Percentiles rank a stretch among this genome's conserved stretches.
These are phyloP conservation scores for Dendrobium nobile DNA, from an alignment of 106 monocot species.

Conservation along the genomic window DNA sequence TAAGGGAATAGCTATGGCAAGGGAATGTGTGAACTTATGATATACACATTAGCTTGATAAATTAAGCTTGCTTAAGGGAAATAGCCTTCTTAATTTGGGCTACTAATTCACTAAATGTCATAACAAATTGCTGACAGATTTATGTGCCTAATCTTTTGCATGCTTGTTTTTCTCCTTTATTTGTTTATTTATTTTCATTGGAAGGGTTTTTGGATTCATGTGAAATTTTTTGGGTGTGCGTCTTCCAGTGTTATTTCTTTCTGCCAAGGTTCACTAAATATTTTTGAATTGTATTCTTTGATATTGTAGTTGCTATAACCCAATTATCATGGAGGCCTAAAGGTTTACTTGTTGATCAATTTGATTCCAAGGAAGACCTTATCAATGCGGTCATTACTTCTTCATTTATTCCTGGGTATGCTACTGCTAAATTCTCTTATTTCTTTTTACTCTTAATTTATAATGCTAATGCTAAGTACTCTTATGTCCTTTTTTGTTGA, in stretches of 20 bases:
- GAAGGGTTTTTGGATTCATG: neutral
- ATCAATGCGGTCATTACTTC: constrained; percentile 90
- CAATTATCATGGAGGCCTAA: constrained; percentile 81
- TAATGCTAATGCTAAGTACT: neutral
- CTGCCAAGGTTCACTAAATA: neutral
- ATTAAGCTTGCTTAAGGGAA: constrained; percentile 1
- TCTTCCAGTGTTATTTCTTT: constrained; percentile 2
- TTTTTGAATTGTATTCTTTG: neutral
- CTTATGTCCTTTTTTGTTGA: neutral
- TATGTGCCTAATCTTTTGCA: no score
- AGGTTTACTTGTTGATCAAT: constrained; percentile 86
- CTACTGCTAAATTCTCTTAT: constrained; percentile 9
- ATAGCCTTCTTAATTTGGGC: neutral
- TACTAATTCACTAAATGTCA: neutral
- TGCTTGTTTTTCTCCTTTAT: no score
- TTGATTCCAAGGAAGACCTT: constrained; percentile 93
- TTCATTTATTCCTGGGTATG: constrained; percentile 95
- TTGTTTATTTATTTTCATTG: neutral
- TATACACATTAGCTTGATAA: neutral
- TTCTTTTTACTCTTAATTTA: neutral
- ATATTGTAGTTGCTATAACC: constrained; percentile 72
- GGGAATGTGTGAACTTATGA: neutral
- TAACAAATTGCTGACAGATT: neutral
- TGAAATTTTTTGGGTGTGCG: neutral
- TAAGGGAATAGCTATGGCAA: neutral